Evolutionary conservation across 1,284 basidiomycete genomes (phyloP), one percentile per base, ranked within the genome.

Genomic region (Tremellales sp.): DNA sequence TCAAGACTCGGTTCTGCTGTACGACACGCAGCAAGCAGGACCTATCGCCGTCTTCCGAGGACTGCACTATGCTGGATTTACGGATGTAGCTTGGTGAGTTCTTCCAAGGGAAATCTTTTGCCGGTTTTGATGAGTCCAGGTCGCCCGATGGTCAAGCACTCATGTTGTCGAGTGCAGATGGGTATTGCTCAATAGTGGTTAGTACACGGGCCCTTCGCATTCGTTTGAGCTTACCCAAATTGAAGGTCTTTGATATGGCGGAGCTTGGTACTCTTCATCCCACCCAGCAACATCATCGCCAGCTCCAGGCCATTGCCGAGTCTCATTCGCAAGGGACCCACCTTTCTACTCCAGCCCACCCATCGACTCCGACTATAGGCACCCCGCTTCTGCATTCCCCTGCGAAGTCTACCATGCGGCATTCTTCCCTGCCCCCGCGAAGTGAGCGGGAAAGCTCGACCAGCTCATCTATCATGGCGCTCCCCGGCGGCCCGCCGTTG

Each of bases 31-130:
- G 71, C 94, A 98, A 74, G 80, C 89, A 1, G 82, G 86, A 0
- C 95, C 94, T 0, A 81, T 97, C 35, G 93, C 90, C 68, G 78
- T 97, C 62, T 81, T 99, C 63, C 89, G 86, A 44, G 97, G 95
- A 65, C 74, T 98, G 58, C 94, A 98, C 74, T 98, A 97, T 68
- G 90, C 95, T 51, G 89, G 93, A 60, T 97, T 97, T 65, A 98
- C 95, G 1, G 94, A 99, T 74, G 79, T 97, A 74, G 82, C 86
- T 36, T 99, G 94, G 94, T 94, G 62, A 53, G 86, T 79, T 21
- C 34, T 29, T 9, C 33, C 21, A 19, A 12, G 21, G n/a, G n/a
- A n/a, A n/a, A n/a, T n/a, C n/a, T 9, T 16, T 44, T 13, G 25
- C n/a, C 19, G 18, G 8, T 10, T 10, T 13, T 18, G 25, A 47